Conservation (phyloP, 2,329 filamentous ascomycete species). For the Colletotrichum lini region DNA sequence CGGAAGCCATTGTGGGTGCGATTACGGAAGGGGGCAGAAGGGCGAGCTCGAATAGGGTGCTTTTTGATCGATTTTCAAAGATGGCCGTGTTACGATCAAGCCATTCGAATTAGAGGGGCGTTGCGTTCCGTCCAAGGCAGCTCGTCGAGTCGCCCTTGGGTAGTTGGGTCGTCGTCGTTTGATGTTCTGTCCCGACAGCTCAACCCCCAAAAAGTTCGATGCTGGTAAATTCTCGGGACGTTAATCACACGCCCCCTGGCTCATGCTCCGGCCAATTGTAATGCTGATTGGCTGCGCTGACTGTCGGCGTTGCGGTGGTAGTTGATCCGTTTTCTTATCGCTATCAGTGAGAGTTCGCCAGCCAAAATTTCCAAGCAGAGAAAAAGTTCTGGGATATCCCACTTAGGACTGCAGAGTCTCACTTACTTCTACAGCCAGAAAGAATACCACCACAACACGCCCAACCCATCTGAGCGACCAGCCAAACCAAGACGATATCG, state of each 20-base stretch:
- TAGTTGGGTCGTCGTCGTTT: conserved; percentile 39
- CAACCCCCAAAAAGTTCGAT: conserved; percentile 37
- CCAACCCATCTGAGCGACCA: conserved; percentile 3
- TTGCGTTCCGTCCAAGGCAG: conserved; percentile 32
- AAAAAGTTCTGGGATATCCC: conserved; percentile 43
- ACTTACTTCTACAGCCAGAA: conserved; percentile 10
- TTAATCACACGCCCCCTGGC: conserved; percentile 30
- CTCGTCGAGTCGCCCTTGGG: conserved; percentile 35
- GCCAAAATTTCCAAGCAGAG: conserved; percentile 42
- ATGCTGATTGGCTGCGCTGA: conserved; percentile 26
- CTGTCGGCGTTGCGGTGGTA: conserved; percentile 32
- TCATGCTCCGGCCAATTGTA: conserved; percentile 20
- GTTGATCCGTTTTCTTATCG: conserved; percentile 42
- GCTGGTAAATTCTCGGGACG: conserved; percentile 38
- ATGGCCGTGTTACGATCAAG: conserved; percentile 11
- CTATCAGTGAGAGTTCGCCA: conserved; percentile 15
- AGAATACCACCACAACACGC: conserved; percentile 17
- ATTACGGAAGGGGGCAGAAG: not conserved
- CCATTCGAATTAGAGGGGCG: conserved; percentile 23
- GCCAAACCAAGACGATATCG: not conserved
- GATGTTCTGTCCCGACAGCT: conserved; percentile 35
- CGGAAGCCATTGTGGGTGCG: conserved; percentile 54
- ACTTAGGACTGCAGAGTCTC: not conserved
- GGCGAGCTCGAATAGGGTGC: conserved; percentile 44
- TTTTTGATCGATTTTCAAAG: conserved; percentile 1